These are phyloP conservation scores for Pythium folliculosum DNA, from an alignment of 352 stramenopile genomes.

Conservation along the genomic window DNA sequence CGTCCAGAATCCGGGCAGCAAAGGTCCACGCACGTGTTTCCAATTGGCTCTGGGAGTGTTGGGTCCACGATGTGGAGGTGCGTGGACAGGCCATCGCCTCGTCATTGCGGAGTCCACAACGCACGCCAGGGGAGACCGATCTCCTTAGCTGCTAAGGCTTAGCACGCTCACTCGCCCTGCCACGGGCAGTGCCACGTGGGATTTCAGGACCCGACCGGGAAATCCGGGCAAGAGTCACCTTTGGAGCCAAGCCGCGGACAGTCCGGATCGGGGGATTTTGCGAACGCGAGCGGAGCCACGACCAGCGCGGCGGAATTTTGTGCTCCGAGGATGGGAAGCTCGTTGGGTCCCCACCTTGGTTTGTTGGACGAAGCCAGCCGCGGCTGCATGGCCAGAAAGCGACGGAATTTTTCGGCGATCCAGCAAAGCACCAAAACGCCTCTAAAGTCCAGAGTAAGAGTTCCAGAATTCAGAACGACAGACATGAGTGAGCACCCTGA, in stretches of 20 bases:
- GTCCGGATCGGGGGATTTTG: background rate
- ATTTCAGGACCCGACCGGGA: slow-evolving; percentile 20
- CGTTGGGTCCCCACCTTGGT: background rate
- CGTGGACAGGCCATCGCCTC: slow-evolving; percentile 2
- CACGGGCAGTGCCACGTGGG: slow-evolving; percentile 7
- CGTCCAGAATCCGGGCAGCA: slow-evolving; percentile 2
- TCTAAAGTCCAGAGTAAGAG: background rate
- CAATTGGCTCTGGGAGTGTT: background rate
- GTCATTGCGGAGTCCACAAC: slow-evolving; percentile 8
- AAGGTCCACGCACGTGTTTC: background rate
- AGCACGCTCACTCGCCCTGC: slow-evolving; percentile 2
- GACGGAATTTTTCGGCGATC: background rate
- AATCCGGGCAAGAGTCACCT: slow-evolving; percentile 6
- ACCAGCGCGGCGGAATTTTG: too few relatives aligned
- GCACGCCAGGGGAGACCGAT: slow-evolving; percentile 12
- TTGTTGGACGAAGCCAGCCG: background rate
- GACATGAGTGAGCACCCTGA: background rate
- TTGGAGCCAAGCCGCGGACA: background rate
- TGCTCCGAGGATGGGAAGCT: background rate
- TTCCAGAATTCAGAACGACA: background rate
- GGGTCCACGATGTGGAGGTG: slow-evolving; percentile 3
- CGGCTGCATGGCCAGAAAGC: background rate
- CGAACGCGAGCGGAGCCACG: too few relatives aligned
- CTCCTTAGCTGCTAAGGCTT: too few relatives aligned
- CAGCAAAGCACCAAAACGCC: background rate